Conservation (phyloP, 2,329 filamentous ascomycete species). For the Teratosphaeria pseudoeucalypti region DNA sequence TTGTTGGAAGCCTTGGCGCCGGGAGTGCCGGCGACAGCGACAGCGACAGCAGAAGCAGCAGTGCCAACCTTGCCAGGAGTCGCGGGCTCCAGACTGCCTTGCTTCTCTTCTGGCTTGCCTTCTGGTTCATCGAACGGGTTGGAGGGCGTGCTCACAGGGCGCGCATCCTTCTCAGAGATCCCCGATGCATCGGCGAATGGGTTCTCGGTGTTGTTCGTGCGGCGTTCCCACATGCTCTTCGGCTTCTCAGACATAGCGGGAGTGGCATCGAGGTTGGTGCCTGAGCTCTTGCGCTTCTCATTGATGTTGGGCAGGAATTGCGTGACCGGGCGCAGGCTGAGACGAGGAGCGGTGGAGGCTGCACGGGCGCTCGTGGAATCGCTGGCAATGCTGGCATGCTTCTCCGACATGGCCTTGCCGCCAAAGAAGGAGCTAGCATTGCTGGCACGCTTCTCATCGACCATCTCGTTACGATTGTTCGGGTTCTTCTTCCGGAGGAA, state of each 20-base stretch:
- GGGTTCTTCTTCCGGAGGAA: conserved; percentile 63
- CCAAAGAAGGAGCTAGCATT: conserved; percentile 18
- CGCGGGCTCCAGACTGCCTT: conserved; percentile 11
- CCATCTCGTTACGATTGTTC: conserved; percentile 26
- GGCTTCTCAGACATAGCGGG: conserved; percentile 12
- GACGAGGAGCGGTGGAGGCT: conserved; percentile 56
- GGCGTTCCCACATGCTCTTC: conserved; percentile 31
- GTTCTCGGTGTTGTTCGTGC: conserved; percentile 22
- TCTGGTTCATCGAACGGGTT: conserved; percentile 24
- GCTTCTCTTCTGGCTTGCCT: conserved; percentile 6
- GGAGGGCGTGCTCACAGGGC: conserved; percentile 10
- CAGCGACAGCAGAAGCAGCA: conserved; percentile 28
- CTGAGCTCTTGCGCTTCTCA: conserved; percentile 31
- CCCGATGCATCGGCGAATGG: conserved; percentile 27
- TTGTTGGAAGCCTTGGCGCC: conserved; percentile 40
- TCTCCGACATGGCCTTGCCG: conserved; percentile 9
- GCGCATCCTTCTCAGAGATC: conserved; percentile 18
- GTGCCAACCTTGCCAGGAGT: conserved; percentile 20
- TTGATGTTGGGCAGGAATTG: conserved; percentile 64
- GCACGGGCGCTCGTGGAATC: conserved; percentile 32
- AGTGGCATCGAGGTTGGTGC: conserved; percentile 23
- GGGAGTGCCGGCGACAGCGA: conserved; percentile 31
- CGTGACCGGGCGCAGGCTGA: conserved; percentile 76
- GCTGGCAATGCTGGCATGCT: conserved; percentile 22
- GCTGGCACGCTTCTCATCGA: conserved; percentile 31